Conservation (phyloP, 1,284 basidiomycete genomes). For the Ceratobasidium sp. region DNA sequence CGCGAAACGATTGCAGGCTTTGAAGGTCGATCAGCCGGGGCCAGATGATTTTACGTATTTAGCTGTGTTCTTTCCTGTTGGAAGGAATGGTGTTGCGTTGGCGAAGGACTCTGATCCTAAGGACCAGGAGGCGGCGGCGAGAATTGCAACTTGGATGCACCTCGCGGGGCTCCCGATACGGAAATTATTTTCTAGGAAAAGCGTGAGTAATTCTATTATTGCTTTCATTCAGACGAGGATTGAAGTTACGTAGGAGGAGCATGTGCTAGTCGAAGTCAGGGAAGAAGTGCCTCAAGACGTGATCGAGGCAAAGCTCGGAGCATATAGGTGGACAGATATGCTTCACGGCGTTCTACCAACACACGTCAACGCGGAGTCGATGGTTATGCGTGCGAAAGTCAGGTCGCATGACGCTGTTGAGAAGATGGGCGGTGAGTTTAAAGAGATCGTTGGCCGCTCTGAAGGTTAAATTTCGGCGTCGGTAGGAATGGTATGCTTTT, state of each 20-base stretch:
- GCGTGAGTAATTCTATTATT: background rate
- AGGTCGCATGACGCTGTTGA: conserved; percentile 36
- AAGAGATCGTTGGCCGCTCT: background rate
- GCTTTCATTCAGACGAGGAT: background rate
- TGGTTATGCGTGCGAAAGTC: conserved; percentile 20
- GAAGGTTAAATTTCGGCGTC: background rate
- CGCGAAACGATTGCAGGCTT: conserved; percentile 8
- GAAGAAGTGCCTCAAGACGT: conserved; percentile 35
- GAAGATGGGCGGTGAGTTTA: conserved; percentile 33
- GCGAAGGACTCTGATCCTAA: conserved; percentile 8
- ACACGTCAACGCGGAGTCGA: conserved; percentile 4
- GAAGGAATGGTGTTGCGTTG: conserved; percentile 23
- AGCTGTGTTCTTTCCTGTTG: conserved; percentile 31
- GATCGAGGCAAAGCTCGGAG: conserved; percentile 34
- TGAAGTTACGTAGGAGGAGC: conserved; percentile 14
- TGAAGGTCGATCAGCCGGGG: conserved; percentile 21
- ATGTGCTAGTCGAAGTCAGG: conserved; percentile 36
- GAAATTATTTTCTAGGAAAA: conserved; percentile 31
- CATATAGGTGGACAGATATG: conserved; percentile 36
- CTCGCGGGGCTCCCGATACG: conserved; percentile 28
- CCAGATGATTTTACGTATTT: conserved; percentile 36
- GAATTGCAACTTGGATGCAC: conserved; percentile 32
- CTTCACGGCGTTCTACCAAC: background rate
- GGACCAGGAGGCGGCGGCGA: conserved; percentile 10
- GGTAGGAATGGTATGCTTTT: conserved; percentile 33